phyloP scores from a whole-genome alignment of 1,284 basidiomycete genomes.

The Pascua sp. region DNA sequence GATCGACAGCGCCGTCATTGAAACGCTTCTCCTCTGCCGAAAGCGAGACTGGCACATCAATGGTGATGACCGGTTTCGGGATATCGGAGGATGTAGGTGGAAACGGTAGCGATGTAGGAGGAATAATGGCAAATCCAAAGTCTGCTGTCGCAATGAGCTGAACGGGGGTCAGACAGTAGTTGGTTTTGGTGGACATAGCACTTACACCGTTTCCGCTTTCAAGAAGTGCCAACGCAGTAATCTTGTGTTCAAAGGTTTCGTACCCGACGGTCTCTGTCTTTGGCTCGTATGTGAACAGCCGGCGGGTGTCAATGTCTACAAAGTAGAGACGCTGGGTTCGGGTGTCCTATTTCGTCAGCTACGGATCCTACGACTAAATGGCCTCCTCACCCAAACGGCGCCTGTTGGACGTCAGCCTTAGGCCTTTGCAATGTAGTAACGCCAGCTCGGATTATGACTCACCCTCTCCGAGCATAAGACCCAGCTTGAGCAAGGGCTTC shows the following conservation, averaged over 20 bases:
- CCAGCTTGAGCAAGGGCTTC: constrained; percentile 18
- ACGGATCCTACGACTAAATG: too few relatives aligned
- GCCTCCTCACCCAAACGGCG: constrained; percentile 9
- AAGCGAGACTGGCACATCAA: not conserved
- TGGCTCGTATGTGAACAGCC: constrained; percentile 23
- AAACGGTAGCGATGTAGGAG: constrained; percentile 16
- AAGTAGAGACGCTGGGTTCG: constrained; percentile 20
- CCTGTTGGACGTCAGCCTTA: constrained; percentile 1
- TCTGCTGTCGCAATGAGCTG: constrained; percentile 22
- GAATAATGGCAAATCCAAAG: constrained; percentile 17
- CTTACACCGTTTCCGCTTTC: constrained; percentile 20
- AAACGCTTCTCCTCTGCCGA: constrained; percentile 13
- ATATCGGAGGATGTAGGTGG: constrained; percentile 6
- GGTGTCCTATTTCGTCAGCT: constrained; percentile 14
- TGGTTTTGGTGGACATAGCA: not conserved
- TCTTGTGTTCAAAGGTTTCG: constrained; percentile 22
- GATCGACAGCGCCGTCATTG: constrained; percentile 27
- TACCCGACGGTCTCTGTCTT: constrained; percentile 14
- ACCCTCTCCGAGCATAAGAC: constrained; percentile 21
- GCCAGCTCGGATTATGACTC: not conserved
- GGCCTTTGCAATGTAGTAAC: not conserved
- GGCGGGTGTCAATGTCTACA: constrained; percentile 26
- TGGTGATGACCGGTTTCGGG: constrained; percentile 1
- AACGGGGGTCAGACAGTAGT: not conserved
- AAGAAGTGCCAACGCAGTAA: constrained; percentile 12